A percentile compares a stretch with the other conserved stretches of the same genome.
Evolutionary conservation across 176 grass and related monocot species (phyloP).

Genomic region (Cenchrus fungigraminus): DNA sequence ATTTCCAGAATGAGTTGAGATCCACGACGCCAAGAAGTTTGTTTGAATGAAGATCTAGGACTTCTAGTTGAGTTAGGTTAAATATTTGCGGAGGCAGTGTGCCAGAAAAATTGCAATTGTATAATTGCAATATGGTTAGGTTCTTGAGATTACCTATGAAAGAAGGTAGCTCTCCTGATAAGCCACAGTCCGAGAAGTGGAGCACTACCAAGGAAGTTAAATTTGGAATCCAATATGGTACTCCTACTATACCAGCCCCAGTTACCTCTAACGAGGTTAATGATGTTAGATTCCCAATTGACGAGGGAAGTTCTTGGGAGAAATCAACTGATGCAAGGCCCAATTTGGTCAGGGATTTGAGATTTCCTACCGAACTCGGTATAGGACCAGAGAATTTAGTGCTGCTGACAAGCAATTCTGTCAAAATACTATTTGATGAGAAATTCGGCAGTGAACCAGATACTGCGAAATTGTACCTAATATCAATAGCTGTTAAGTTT

Average conservation of each 20-base stretch:
- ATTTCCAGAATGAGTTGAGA: constrained; percentile 32
- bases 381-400: too few species aligned
- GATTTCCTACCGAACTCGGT: too few species aligned
- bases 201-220: neutral
- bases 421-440: neutral
- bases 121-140: neutral
- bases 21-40: constrained; percentile 38
- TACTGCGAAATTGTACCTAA: constrained; percentile 26
- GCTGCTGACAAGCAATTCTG: too few species aligned
- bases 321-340: too few species aligned
- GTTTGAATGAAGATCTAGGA: constrained; percentile 55
- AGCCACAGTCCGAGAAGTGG: constrained; percentile 32
- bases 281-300: too few species aligned
- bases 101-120: neutral
- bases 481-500: constrained; percentile 51
- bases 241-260: neutral
- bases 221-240: constrained; percentile 34
- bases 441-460: constrained; percentile 47
- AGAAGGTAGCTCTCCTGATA: constrained; percentile 43
- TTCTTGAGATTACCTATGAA: constrained; percentile 45
- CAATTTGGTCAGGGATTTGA: too few species aligned
- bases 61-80: neutral
- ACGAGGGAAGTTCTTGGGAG: too few species aligned
- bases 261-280: too few species aligned
- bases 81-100: neutral